phyloP scores from a whole-genome alignment of 2,329 filamentous ascomycete genomes.

The Metarhizium album region DNA sequence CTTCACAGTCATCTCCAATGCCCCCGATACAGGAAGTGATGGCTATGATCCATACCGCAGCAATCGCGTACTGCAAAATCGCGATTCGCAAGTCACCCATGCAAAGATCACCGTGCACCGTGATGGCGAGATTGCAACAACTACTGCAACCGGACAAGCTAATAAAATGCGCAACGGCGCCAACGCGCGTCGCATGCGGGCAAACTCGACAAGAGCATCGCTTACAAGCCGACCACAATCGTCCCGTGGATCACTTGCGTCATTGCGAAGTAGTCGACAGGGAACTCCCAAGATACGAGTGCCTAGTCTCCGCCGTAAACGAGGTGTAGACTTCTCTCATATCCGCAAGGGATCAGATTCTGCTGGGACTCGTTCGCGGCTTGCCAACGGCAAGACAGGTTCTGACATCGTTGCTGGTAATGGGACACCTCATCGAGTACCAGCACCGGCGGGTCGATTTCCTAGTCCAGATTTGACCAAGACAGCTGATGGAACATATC shows the following conservation, averaged over 20 bases:
- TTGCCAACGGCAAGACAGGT: constrained; percentile 6
- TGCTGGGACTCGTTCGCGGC: constrained; percentile 11
- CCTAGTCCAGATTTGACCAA: constrained; percentile 20
- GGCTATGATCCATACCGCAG: constrained; percentile 82
- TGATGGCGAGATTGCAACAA: constrained; percentile 22
- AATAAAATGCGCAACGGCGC: constrained; percentile 26
- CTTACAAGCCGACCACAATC: constrained; percentile 21
- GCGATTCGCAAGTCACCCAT: constrained; percentile 42
- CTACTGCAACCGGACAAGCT: constrained; percentile 15
- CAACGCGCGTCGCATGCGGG: constrained; percentile 19
- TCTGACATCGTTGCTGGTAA: constrained; percentile 10
- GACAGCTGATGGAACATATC: constrained; percentile 14
- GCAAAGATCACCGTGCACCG: constrained; percentile 61
- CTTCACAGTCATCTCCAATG: constrained; percentile 56
- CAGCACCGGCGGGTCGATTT: constrained; percentile 12
- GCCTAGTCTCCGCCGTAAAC: constrained; percentile 35
- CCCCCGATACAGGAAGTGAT: constrained; percentile 38
- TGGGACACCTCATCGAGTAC: constrained; percentile 11
- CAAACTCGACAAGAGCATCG: constrained; percentile 18
- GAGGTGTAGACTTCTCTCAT: constrained; percentile 44
- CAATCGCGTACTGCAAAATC: constrained; percentile 38
- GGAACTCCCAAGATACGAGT: constrained; percentile 30
- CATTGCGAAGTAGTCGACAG: constrained; percentile 36
- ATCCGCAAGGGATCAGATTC: constrained; percentile 30
- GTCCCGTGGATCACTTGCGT: constrained; percentile 35